These are phyloP conservation scores for Mycena pura DNA, from an alignment of 768 basidiomycete species.

Conservation along the genomic window DNA sequence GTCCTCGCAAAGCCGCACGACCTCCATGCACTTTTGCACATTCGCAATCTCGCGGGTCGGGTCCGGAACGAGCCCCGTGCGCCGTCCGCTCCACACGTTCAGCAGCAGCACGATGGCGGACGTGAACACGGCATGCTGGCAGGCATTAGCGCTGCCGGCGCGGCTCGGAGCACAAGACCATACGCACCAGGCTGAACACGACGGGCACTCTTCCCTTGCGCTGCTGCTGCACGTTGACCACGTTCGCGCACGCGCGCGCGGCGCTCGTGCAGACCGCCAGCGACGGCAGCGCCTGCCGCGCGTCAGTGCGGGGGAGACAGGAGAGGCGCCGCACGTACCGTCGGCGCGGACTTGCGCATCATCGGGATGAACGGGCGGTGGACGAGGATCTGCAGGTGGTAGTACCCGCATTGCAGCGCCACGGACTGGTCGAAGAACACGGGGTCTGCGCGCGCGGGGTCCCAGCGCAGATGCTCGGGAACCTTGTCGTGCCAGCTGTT, in stretches of 20 bases:
- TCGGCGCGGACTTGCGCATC: slow-evolving; percentile 52
- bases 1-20: slow-evolving; percentile 49
- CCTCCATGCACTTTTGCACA: slow-evolving; percentile 63
- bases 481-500: slow-evolving; percentile 64
- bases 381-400: slow-evolving; percentile 70
- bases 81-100: slow-evolving; percentile 70
- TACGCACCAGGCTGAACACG: slow-evolving; percentile 43
- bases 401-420: slow-evolving; percentile 52
- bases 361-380: slow-evolving; percentile 84
- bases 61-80: slow-evolving; percentile 53
- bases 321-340: slow-evolving; percentile 3
- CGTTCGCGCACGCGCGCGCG: slow-evolving; percentile 75
- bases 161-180: neutral
- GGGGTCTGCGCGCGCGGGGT: slow-evolving; percentile 43
- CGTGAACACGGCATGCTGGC: slow-evolving; percentile 44
- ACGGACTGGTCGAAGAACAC: slow-evolving; percentile 65
- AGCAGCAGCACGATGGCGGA: slow-evolving; percentile 64
- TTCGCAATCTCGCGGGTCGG: slow-evolving; percentile 62
- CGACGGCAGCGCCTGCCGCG: slow-evolving; percentile 53
- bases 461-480: slow-evolving; percentile 52
- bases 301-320: neutral
- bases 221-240: slow-evolving; percentile 61
- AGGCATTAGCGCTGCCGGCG: neutral
- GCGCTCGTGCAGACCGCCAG: slow-evolving; percentile 87
- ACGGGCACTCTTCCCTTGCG: slow-evolving; percentile 37